phyloP scores from a whole-genome alignment of 192 early-diverging fungal genomes.

The Entomortierella lignicola region DNA sequence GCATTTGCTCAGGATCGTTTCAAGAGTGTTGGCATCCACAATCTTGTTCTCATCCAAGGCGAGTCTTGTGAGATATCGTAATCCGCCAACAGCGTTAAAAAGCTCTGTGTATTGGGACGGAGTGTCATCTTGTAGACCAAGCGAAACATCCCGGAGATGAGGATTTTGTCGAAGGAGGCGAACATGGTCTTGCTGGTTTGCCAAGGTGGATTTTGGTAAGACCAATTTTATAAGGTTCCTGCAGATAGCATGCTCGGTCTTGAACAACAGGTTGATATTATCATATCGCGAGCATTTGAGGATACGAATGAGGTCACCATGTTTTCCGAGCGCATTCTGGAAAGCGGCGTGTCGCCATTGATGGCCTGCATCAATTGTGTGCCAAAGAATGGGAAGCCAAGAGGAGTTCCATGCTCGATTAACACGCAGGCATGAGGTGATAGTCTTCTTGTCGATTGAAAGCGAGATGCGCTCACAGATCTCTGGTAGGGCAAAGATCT shows the following conservation, averaged over 20 bases:
- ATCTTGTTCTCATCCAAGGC: slow-evolving; percentile 20
- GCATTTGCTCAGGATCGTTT: slow-evolving; percentile 18
- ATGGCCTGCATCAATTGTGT: slow-evolving; percentile 26
- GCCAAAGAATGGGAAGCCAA: slow-evolving; percentile 38
- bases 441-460: slow-evolving; percentile 7
- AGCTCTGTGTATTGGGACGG: slow-evolving; percentile 16
- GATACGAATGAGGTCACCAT: slow-evolving; percentile 26
- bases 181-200: slow-evolving; percentile 12
- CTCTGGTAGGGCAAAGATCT: slow-evolving; percentile 21
- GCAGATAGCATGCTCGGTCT: not conserved
- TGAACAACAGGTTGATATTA: slow-evolving; percentile 23
- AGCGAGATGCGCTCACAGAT: slow-evolving; percentile 30
- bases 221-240: slow-evolving; percentile 16
- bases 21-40: slow-evolving; percentile 16
- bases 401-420: slow-evolving; percentile 17
- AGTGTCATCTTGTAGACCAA: slow-evolving; percentile 11
- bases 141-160: slow-evolving; percentile 12
- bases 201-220: slow-evolving; percentile 19
- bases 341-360: slow-evolving; percentile 27
- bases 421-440: slow-evolving; percentile 18
- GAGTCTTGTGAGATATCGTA: slow-evolving; percentile 7
- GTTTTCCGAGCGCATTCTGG: slow-evolving; percentile 8
- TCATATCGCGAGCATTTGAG: slow-evolving; percentile 39
- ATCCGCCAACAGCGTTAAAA: slow-evolving; percentile 7
- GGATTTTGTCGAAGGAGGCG: slow-evolving; percentile 31